Percentiles rank a stretch among this genome's conserved stretches.
These are phyloP conservation scores for Botryotinia convoluta DNA, from an alignment of 2,329 filamentous ascomycete species.

Conservation along the genomic window DNA sequence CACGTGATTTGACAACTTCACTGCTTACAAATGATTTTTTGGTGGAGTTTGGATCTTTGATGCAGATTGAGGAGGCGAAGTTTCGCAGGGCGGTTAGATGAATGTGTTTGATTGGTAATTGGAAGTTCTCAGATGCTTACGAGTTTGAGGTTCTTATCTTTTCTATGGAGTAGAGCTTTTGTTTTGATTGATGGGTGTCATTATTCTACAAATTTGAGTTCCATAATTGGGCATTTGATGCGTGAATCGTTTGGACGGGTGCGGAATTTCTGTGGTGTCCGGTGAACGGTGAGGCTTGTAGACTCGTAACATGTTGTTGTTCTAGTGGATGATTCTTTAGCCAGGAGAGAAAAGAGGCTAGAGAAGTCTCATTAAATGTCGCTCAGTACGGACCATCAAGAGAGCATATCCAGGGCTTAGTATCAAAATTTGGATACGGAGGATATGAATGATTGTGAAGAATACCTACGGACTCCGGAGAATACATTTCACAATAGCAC, in stretches of 20 bases:
- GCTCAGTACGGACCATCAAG: too few species aligned
- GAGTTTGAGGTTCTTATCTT: not conserved
- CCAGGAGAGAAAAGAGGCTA: not conserved
- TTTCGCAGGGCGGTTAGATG: not conserved
- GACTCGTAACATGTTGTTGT: not conserved
- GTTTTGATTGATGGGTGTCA: not conserved
- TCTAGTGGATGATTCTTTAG: not conserved
- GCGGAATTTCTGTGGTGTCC: not conserved
- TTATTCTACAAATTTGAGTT: not conserved
- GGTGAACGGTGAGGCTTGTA: not conserved
- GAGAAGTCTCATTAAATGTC: not conserved
- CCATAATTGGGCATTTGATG: not conserved
- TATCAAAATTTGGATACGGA: not conserved
- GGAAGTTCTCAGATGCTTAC: not conserved
- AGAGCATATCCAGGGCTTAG: not conserved
- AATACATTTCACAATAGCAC: not conserved
- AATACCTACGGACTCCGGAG: not conserved
- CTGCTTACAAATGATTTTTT: not conserved
- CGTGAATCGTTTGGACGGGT: not conserved
- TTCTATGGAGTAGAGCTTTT: not conserved
- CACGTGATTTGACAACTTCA: constrained; percentile 8
- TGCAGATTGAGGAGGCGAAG: not conserved
- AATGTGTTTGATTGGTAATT: not conserved
- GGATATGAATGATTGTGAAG: not conserved
- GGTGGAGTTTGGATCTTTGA: not conserved